phyloP scores from a whole-genome alignment of 352 stramenopile species.

The Phytopythium vexans region DNA sequence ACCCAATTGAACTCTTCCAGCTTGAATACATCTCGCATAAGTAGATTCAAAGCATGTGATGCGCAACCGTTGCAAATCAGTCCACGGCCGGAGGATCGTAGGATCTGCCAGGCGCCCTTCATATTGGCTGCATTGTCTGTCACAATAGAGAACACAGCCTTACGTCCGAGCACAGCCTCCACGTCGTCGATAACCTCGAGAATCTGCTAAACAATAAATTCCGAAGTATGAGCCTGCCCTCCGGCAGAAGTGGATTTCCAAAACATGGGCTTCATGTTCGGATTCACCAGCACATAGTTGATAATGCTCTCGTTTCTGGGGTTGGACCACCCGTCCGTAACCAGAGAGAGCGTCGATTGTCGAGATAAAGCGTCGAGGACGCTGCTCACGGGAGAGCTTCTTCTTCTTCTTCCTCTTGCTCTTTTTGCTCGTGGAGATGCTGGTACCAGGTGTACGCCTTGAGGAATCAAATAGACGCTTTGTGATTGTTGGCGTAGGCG shows the following conservation, averaged over 20 bases:
- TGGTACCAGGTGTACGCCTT: no score
- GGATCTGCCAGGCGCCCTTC: constrained; percentile 2
- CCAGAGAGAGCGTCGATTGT: background rate
- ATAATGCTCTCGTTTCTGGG: constrained; percentile 9
- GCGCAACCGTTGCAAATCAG: constrained; percentile 12
- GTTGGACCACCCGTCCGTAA: constrained; percentile 11
- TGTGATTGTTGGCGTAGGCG: no score
- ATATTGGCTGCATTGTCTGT: constrained; percentile 14
- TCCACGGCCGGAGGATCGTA: background rate
- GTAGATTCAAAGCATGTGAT: constrained; percentile 8
- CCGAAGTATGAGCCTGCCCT: background rate
- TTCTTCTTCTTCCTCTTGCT: no score
- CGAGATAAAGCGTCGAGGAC: background rate
- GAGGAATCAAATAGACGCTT: no score
- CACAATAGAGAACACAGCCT: constrained; percentile 6
- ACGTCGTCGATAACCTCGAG: constrained; percentile 3
- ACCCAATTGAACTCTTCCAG: constrained; percentile 3
- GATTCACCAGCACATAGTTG: constrained; percentile 9
- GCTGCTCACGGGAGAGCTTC: no score
- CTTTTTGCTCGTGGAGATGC: no score
- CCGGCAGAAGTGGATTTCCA: constrained; percentile 5
- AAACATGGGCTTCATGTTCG: constrained; percentile 1
- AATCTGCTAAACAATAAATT: constrained; percentile 5
- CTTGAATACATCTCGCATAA: constrained; percentile 17
- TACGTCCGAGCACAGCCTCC: background rate